Conservation (phyloP, 176 grass and related monocot species). For the bread wheat (Triticum aestivum) region DNA sequence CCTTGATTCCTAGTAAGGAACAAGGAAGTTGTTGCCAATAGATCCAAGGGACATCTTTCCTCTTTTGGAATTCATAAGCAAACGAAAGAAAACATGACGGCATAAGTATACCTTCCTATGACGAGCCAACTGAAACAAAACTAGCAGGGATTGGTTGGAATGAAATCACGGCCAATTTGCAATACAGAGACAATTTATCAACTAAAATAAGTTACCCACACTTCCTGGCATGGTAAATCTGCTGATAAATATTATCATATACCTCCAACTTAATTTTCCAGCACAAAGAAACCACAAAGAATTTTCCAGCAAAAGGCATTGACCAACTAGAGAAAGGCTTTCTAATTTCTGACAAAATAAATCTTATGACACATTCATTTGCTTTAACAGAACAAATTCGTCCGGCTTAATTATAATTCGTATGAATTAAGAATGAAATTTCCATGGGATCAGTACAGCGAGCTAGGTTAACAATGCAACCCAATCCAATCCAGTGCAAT, state of each 20-base stretch:
- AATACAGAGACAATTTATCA: neutral
- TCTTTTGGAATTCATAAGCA: neutral
- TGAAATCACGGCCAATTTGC: neutral
- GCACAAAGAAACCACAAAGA: neutral
- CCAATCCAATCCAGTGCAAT: neutral
- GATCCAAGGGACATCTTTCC: neutral
- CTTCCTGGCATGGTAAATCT: neutral
- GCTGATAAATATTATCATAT: neutral
- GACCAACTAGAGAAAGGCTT: neutral
- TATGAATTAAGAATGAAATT: neutral
- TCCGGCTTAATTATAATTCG: neutral
- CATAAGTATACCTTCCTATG: neutral
- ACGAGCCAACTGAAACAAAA: neutral
- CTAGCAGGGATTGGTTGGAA: neutral
- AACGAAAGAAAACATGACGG: neutral
- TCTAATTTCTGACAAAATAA: neutral
- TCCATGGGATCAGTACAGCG: neutral
- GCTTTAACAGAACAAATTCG: neutral
- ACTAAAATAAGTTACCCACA: neutral
- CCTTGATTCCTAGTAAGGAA: slow-evolving; percentile 9
- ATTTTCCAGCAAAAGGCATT: neutral
- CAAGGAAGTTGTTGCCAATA: neutral
- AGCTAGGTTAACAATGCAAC: neutral
- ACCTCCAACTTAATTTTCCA: neutral
- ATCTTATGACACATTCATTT: neutral